Evolutionary conservation across 1,284 basidiomycete genomes (phyloP), one percentile per base, ranked within the genome.

Genomic region (Ustilago hordei): DNA sequence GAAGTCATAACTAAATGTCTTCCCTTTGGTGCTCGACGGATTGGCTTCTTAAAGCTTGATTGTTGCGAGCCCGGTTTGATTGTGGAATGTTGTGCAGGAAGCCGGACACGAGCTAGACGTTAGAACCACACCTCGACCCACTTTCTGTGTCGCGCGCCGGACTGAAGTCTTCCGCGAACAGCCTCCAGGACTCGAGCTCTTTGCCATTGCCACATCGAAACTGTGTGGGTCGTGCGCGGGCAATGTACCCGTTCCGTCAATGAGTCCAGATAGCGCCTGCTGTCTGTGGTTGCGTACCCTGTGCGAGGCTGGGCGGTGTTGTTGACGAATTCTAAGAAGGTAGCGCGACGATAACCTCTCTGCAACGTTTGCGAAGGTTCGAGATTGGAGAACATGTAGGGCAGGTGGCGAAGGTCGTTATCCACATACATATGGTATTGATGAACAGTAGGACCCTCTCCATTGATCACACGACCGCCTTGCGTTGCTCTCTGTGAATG

Each of bases 41-140:
- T 13, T 19, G 28, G 11, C 9, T 28, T 11, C 28, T 32, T 50
- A 28, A 50, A 45, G 17, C 43, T 45, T 45, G n/a, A 1, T 19
- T 19, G 7, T 15, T 7, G 36, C 41, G 41, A 17, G 7, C 7
- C 17, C 12, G 15, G n/a, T 45, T 17, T 45, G 28, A 32, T 31
- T 32, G 23, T 8, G n/a, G 6, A 28, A 28, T 28, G 23, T 28
- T 28, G 4, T 4, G 15, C 28, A 50, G 28, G 11, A 41, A 15
- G 15, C 39, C 45, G 28, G 4, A 50, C 6, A 38, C 35, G 15
- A 15, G 36, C 19, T 12, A 23, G 28, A 12, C 9, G 12, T 47
- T 19, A 78, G 60, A 78, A 75, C 57, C 56, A 71, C 2, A 78
- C 75, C 11, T 78, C 68, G 68, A 74, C 35, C 75, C 75, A 78